Percentiles rank a stretch among this genome's conserved stretches.
phyloP scores from a whole-genome alignment of 2,329 filamentous ascomycete species.

The Phoma sp. region DNA sequence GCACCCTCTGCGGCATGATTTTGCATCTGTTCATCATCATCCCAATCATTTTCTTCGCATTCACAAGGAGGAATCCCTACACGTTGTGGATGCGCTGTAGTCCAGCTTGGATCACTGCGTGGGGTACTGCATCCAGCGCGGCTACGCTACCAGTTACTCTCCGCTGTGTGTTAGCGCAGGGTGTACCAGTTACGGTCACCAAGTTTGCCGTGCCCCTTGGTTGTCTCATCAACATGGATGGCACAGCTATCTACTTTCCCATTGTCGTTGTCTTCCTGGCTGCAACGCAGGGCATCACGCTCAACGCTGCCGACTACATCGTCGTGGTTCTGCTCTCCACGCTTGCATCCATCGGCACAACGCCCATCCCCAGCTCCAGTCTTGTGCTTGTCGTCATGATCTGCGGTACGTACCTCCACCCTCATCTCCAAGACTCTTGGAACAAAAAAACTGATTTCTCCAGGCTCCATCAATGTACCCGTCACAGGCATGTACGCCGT shows the following conservation, averaged over 20 bases:
- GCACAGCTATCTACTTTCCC: conserved; percentile 64
- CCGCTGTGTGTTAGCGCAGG: conserved; percentile 49
- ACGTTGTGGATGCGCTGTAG: conserved; percentile 58
- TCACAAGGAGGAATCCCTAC: conserved; percentile 57
- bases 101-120: conserved; percentile 63
- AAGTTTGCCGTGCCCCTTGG: conserved; percentile 60
- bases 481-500: conserved; percentile 61
- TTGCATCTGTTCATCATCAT: conserved; percentile 58
- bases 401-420: conserved; percentile 38
- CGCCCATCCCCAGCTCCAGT: conserved; percentile 61
- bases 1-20: conserved; percentile 56
- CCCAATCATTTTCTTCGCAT: conserved; percentile 44
- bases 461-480: conserved; percentile 50
- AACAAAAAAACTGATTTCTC: background rate
- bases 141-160: conserved; percentile 62
- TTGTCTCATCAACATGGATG: conserved; percentile 48
- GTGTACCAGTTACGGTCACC: conserved; percentile 54
- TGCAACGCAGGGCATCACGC: conserved; percentile 56
- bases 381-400: conserved; percentile 63
- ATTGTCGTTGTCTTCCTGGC: conserved; percentile 62
- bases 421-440: background rate
- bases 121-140: conserved; percentile 62
- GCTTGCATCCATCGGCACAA: conserved; percentile 62
- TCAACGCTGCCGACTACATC: conserved; percentile 57
- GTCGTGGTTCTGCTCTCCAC: conserved; percentile 60